phyloP scores from a whole-genome alignment of 2,329 filamentous ascomycete species.

The Cladophialophora immunda region DNA sequence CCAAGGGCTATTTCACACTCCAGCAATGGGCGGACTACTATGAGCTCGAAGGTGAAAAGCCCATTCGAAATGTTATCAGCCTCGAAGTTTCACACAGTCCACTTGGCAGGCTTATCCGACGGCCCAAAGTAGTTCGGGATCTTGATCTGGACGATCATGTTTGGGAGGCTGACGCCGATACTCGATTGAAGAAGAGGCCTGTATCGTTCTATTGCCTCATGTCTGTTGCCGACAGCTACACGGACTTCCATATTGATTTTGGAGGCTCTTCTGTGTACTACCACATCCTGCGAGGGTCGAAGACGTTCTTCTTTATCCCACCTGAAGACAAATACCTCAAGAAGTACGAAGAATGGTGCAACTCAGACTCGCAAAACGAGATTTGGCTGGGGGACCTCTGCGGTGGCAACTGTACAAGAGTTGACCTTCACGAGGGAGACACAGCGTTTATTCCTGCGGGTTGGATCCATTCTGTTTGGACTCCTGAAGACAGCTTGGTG shows the following conservation, averaged over 20 bases:
- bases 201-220: conserved; percentile 76
- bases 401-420: conserved; percentile 72
- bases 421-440: conserved; percentile 71
- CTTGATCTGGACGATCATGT: conserved; percentile 63
- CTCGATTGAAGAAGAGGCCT: conserved; percentile 66
- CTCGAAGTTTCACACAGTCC: conserved; percentile 72
- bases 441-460: conserved; percentile 76
- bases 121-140: conserved; percentile 71
- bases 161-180: conserved; percentile 58
- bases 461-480: conserved; percentile 78
- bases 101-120: conserved; percentile 68
- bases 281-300: conserved; percentile 73
- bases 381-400: conserved; percentile 69
- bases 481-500: conserved; percentile 72
- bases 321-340: conserved; percentile 73
- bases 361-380: conserved; percentile 70
- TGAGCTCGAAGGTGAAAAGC: conserved; percentile 67
- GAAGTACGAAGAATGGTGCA: conserved; percentile 76
- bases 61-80: conserved; percentile 74
- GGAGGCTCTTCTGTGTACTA: conserved; percentile 76
- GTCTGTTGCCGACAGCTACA: conserved; percentile 76
- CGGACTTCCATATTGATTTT: conserved; percentile 77
- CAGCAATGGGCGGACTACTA: conserved; percentile 73
- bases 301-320: conserved; percentile 76
- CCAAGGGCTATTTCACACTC: conserved; percentile 71